Base-by-base conservation (phyloP, 768 basidiomycete genomes). In the Xanthoconium purpureum region DNA sequence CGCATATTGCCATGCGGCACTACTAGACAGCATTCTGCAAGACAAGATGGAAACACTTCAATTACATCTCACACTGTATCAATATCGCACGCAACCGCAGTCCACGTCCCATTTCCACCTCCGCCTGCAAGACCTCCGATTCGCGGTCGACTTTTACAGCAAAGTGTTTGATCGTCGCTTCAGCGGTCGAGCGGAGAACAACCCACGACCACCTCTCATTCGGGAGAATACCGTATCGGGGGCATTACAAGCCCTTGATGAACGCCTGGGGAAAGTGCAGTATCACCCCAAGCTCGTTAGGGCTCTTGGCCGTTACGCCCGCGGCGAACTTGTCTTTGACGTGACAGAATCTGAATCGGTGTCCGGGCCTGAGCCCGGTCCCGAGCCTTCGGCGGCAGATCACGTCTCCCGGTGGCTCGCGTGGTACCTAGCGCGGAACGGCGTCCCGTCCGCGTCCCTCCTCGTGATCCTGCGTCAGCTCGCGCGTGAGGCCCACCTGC, bases 1-100 rank as follows among this genome's bases (percentile, higher is more conserved):
- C 56, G 78, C 78, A 11, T 94, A 89, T 61, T 87, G 89, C 61
- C 85, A 89, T 61, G 89, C 90, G 0, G 79, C 82, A 30, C 71
- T 94, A 13, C 77, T 94, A 42, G 95, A 98, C 68, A 88, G 90
- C 72, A 88, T 98, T 48, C 75, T 94, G n/a, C 86, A 91, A 67
- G 94, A 95, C 72, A 97, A 96, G 67, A 84, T 88, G 13, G 81
- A 84, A 55, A 85, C 89, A 0, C 72, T 95, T 5, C 85, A 88
- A 61, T 79, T 87, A 0, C 88, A 93, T 66, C 74, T 94, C 3
- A 83, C 83, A 1, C 67, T 94, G 30, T 91, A 86, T 66, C 80
- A 77, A 47, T 84, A 85, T 63, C 85, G 89, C 55, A 79, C 73
- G 51, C 83, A 86, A 80, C 73, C 78, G 5, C 81, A 83, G 0